Evolutionary conservation across 2,329 filamentous ascomycete genomes (phyloP).

Genomic region (Fusarium fujikuroi): DNA sequence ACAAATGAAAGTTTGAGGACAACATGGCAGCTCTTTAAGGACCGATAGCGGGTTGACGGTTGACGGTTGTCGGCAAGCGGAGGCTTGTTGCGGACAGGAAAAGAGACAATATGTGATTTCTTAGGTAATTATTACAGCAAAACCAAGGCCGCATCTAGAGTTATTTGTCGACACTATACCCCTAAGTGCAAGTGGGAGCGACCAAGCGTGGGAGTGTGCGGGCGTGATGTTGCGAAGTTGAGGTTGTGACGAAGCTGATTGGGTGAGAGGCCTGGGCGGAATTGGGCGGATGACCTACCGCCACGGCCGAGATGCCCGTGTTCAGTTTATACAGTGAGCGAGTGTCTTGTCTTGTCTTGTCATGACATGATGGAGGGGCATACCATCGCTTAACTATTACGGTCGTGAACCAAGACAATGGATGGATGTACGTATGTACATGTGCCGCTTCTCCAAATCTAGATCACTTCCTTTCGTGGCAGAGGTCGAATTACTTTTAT

Average conservation of each 20-base stretch:
- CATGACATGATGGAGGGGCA: slow-evolving; percentile 25
- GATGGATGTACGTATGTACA: background rate
- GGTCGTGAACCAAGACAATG: background rate
- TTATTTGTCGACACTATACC: slow-evolving; percentile 57
- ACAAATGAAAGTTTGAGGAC: background rate
- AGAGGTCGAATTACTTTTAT: slow-evolving; percentile 15
- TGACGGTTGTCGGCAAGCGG: slow-evolving; percentile 18
- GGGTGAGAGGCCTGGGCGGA: slow-evolving; percentile 12
- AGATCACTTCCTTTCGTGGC: background rate
- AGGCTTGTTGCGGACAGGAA: slow-evolving; percentile 25
- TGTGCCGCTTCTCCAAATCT: slow-evolving; percentile 1
- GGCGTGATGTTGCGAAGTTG: slow-evolving; percentile 31
- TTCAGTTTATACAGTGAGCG: background rate
- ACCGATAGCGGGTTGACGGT: slow-evolving; percentile 19
- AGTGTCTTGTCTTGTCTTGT: background rate
- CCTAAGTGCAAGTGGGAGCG: slow-evolving; percentile 68
- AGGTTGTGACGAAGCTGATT: slow-evolving; percentile 7
- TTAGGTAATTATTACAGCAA: slow-evolving; percentile 47
- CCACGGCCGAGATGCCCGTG: slow-evolving; percentile 18
- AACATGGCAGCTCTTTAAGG: slow-evolving; percentile 39
- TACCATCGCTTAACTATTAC: slow-evolving; percentile 17
- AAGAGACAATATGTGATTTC: slow-evolving; percentile 2
- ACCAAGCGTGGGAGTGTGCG: slow-evolving; percentile 36
- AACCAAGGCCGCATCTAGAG: slow-evolving; percentile 17
- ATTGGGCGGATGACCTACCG: slow-evolving; percentile 29